Conservation (phyloP, 1,284 basidiomycete genomes). For the Ceratorhiza oryzae-sativae region DNA sequence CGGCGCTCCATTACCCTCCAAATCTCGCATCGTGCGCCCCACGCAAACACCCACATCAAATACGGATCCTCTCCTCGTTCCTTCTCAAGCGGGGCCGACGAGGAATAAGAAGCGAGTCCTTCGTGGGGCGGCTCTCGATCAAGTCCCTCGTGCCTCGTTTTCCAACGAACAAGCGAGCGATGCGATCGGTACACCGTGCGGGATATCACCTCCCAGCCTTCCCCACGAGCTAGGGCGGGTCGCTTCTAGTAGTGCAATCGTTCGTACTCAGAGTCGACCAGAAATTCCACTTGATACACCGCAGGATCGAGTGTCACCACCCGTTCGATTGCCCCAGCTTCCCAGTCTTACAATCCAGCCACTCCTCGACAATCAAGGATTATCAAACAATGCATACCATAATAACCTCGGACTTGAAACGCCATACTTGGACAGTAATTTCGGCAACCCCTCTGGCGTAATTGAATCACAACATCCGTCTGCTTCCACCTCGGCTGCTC, state of each 20-base stretch:
- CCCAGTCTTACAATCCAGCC: background rate
- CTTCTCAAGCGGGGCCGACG: slow-evolving; percentile 26
- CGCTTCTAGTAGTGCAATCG: background rate
- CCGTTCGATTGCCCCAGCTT: slow-evolving; percentile 7
- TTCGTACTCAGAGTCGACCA: background rate
- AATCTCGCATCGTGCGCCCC: slow-evolving; percentile 5
- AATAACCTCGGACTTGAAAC: background rate
- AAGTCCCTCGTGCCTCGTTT: background rate
- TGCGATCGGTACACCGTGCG: background rate
- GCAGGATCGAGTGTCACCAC: background rate
- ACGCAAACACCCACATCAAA: slow-evolving; percentile 2
- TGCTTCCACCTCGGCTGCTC: background rate
- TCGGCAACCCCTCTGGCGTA: background rate
- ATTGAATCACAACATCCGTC: background rate
- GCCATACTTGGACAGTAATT: background rate
- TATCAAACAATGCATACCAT: background rate
- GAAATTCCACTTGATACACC: background rate
- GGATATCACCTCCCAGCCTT: slow-evolving; percentile 17
- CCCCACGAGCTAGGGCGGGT: slow-evolving; percentile 2
- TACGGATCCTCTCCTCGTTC: slow-evolving; percentile 11
- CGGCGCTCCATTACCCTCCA: background rate
- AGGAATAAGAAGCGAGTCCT: slow-evolving; percentile 24
- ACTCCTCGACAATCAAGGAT: background rate
- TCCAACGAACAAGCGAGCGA: background rate
- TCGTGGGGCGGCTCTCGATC: slow-evolving; percentile 3